A percentile compares a stretch with the other conserved stretches of the same genome.
phyloP scores from a whole-genome alignment of 192 early-diverging fungal species.

The Gaertneriomyces sp. region DNA sequence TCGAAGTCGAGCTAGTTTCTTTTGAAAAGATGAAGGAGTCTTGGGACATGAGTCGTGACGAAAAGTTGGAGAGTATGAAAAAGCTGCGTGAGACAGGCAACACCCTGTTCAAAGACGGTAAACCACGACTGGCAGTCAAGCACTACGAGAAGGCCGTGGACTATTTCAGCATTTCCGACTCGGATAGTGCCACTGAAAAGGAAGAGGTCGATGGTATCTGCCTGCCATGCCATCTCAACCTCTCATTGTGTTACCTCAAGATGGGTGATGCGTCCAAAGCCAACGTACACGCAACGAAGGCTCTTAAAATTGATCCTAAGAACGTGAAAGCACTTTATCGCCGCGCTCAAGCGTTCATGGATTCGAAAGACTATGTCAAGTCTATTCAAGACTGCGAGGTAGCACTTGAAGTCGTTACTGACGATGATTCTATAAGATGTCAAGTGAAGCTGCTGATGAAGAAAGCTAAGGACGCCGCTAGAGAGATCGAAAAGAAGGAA shows the following conservation, averaged over 20 bases:
- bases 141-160: slow-evolving; percentile 24
- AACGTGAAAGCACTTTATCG: slow-evolving; percentile 31
- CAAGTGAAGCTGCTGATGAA: slow-evolving; percentile 5
- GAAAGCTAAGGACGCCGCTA: slow-evolving; percentile 5
- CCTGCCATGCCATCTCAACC: slow-evolving; percentile 22
- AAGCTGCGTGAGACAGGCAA: slow-evolving; percentile 24
- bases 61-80: slow-evolving; percentile 18
- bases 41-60: slow-evolving; percentile 2
- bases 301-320: slow-evolving; percentile 10
- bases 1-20: slow-evolving; percentile 42
- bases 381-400: slow-evolving; percentile 3
- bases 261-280: slow-evolving; percentile 9
- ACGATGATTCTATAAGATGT: not conserved
- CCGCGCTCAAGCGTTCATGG: slow-evolving; percentile 9
- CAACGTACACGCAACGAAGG: slow-evolving; percentile 7
- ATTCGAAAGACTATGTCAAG: slow-evolving; percentile 12
- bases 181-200: slow-evolving; percentile 2
- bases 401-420: not conserved
- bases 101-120: slow-evolving; percentile 25
- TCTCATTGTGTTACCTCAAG: slow-evolving; percentile 26
- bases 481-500: slow-evolving; percentile 15
- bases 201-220: slow-evolving; percentile 12
- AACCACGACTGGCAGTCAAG: slow-evolving; percentile 7
- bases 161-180: slow-evolving; percentile 3
- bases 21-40: slow-evolving; percentile 19